Conservation (phyloP, 805 yeast genomes). For the Candida verbasci region DNA sequence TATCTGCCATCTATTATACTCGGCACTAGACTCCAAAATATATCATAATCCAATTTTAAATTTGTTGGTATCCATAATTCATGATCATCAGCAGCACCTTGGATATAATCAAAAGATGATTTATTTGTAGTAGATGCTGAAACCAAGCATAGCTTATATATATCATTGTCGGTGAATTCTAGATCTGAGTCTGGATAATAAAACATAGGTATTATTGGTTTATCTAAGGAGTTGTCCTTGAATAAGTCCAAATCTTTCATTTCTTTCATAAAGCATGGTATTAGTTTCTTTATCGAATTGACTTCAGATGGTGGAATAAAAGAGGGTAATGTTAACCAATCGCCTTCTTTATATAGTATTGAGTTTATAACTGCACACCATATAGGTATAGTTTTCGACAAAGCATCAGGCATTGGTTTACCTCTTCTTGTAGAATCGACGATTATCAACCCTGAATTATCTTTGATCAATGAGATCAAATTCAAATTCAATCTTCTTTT, state of each 20-base stretch:
- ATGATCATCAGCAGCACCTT: constrained; percentile 95
- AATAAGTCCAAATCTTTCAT: constrained; percentile 40
- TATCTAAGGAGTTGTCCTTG: constrained; percentile 11
- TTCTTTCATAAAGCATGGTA: constrained; percentile 47
- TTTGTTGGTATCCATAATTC: constrained; percentile 63
- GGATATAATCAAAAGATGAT: constrained; percentile 49
- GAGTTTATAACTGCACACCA: constrained; percentile 82
- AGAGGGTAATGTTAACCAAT: constrained; percentile 13
- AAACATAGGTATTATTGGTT: constrained; percentile 67
- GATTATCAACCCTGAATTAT: constrained; percentile 47
- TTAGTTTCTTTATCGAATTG: constrained; percentile 40
- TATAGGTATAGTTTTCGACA: constrained; percentile 82
- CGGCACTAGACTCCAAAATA: constrained; percentile 45
- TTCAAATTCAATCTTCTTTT: constrained; percentile 72
- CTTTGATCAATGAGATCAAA: constrained; percentile 45
- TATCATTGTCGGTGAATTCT: constrained; percentile 1
- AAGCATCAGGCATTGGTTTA: constrained; percentile 79
- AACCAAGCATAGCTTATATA: constrained; percentile 36
- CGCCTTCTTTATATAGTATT: constrained; percentile 38
- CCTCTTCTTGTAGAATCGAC: constrained; percentile 88
- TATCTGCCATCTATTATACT: constrained; percentile 17
- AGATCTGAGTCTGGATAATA: constrained; percentile 47
- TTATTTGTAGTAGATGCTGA: constrained; percentile 47
- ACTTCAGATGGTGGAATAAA: constrained; percentile 55
- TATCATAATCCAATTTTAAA: constrained; percentile 22